These are phyloP conservation scores for Aspergillaceae sp. DNA, from an alignment of 2,329 filamentous ascomycete species.

Conservation along the genomic window DNA sequence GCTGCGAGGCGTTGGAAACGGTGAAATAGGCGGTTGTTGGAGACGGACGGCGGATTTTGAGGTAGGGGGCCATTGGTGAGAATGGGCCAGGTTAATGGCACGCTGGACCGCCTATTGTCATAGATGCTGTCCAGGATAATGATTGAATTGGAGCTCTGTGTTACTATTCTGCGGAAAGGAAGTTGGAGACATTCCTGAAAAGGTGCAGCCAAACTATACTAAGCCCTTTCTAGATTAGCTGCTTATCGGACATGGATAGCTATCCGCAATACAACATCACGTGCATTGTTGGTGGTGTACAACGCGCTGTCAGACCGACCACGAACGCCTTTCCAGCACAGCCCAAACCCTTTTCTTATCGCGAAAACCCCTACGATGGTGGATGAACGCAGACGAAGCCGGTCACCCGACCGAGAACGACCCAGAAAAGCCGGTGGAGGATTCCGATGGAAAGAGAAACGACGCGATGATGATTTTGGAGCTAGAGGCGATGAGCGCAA, in stretches of 20 bases:
- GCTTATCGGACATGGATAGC: constrained; percentile 3
- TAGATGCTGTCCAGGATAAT: no score
- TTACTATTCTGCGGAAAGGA: background rate
- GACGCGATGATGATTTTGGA: constrained; percentile 40
- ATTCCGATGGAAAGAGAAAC: constrained; percentile 44
- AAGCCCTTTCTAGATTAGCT: background rate
- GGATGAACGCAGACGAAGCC: constrained; percentile 34
- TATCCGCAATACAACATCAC: constrained; percentile 14
- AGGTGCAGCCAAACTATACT: background rate
- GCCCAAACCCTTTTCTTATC: background rate
- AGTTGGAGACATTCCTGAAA: background rate
- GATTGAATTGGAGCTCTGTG: background rate
- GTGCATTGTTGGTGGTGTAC: constrained; percentile 13
- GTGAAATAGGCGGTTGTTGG: constrained; percentile 89
- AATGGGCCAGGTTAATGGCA: background rate
- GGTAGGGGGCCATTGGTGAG: constrained; percentile 50
- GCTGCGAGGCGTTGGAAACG: constrained; percentile 65
- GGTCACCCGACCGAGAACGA: constrained; percentile 35
- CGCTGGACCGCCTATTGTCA: no score
- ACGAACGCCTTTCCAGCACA: constrained; percentile 8
- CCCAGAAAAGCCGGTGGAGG: constrained; percentile 35
- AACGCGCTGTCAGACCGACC: constrained; percentile 12
- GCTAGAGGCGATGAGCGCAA: constrained; percentile 37
- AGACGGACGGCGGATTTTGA: constrained; percentile 49
- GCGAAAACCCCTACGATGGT: constrained; percentile 11